phyloP scores from a whole-genome alignment of 306 rosid species.

The Quercus cerris region DNA sequence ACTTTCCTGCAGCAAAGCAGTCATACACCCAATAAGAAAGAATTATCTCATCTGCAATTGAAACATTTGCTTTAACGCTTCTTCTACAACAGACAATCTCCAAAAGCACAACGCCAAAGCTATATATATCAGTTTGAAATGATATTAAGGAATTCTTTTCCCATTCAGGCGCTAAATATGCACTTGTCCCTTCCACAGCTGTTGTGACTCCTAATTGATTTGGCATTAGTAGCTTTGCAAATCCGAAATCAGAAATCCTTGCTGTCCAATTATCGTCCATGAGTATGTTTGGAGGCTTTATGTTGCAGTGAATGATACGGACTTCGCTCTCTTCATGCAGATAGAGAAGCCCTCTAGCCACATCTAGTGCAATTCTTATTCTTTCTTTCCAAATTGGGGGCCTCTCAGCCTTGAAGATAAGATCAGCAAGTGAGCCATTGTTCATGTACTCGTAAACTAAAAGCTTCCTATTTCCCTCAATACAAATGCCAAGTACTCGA shows the following conservation, averaged over 20 bases:
- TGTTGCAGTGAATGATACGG: not conserved
- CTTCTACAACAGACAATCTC: no score
- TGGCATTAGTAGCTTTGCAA: not conserved
- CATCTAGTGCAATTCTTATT: not conserved
- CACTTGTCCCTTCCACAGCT: fast-evolving
- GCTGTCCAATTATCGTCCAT: not conserved
- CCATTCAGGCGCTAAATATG: not conserved
- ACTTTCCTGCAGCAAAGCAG: not conserved
- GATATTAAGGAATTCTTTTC: not conserved
- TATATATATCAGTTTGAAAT: no score
- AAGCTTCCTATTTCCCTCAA: not conserved
- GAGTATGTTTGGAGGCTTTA: not conserved
- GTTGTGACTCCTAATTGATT: not conserved
- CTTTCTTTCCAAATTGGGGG: not conserved
- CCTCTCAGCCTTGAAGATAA: not conserved
- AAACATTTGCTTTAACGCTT: not conserved
- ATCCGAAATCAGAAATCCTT: not conserved
- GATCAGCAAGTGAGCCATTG: not conserved
- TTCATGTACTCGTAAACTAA: not conserved
- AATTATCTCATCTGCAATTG: not conserved
- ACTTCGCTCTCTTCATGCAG: not conserved
- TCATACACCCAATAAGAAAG: not conserved
- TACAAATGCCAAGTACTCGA: not conserved
- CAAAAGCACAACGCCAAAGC: no score
- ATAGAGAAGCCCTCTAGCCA: not conserved